These are phyloP conservation scores for Diplodia scrobiculata DNA, from an alignment of 2,329 filamentous ascomycete genomes.

Conservation along the genomic window DNA sequence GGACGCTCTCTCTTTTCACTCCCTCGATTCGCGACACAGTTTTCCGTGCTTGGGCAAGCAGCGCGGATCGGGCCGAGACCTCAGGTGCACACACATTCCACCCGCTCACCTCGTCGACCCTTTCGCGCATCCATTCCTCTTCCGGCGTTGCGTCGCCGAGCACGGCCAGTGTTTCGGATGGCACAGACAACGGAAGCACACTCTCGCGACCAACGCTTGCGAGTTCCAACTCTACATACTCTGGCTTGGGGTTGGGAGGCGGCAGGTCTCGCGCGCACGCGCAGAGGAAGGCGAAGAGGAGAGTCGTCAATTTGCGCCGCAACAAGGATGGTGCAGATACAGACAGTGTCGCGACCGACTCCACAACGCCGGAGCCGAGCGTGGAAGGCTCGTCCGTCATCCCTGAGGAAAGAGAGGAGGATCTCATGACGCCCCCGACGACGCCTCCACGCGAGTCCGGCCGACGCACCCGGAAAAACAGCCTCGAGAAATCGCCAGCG, in stretches of 20 bases:
- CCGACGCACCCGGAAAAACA: conserved; percentile 18
- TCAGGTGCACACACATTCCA: conserved; percentile 46
- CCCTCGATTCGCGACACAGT: conserved; percentile 87
- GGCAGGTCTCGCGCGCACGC: conserved; percentile 62
- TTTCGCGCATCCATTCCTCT: conserved; percentile 52
- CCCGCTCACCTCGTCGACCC: conserved; percentile 47
- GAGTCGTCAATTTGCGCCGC: conserved; percentile 78
- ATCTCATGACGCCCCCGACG: conserved; percentile 39
- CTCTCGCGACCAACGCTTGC: conserved; percentile 69
- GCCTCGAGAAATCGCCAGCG: conserved; percentile 14
- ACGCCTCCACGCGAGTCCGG: conserved; percentile 35
- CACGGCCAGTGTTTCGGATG: conserved; percentile 35
- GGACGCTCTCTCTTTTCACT: conserved; percentile 87
- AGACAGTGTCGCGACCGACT: conserved; percentile 57
- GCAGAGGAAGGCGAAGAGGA: conserved; percentile 76
- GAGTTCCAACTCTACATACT: conserved; percentile 61
- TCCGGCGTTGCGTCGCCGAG: conserved; percentile 37
- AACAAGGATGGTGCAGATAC: conserved; percentile 55
- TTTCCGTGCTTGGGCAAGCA: conserved; percentile 87
- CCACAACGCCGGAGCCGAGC: conserved; percentile 54
- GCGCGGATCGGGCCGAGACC: conserved; percentile 68
- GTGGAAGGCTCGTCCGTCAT: conserved; percentile 56
- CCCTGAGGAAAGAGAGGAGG: conserved; percentile 39
- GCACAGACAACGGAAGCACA: conserved; percentile 55
- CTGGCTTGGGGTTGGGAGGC: conserved; percentile 65